Conservation (phyloP, 2,329 filamentous ascomycete genomes). For the Trichoderma lentiforme region DNA sequence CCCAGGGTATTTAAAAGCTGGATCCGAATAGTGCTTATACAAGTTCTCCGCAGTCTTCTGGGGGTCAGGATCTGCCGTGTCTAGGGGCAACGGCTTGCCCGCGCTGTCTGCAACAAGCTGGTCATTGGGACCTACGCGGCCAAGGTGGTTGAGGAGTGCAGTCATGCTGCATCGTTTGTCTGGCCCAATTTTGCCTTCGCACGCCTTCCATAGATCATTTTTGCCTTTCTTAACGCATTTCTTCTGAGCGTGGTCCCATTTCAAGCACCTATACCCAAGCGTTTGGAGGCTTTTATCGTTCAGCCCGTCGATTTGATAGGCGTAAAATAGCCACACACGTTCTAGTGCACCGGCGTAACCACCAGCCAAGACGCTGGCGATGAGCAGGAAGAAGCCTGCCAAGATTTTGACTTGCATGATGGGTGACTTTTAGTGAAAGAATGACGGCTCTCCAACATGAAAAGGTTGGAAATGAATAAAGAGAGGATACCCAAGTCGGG, state of each 20-base stretch:
- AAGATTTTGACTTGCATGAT: neutral
- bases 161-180: neutral
- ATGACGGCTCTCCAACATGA: neutral
- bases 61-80: neutral
- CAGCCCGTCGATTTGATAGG: constrained; percentile 6
- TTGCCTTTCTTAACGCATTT: neutral
- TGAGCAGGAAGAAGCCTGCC: neutral
- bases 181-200: too few relatives aligned
- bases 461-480: neutral
- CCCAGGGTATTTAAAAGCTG: too few relatives aligned
- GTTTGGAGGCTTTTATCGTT: neutral
- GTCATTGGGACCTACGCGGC: neutral
- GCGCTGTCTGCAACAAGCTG: neutral
- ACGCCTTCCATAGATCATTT: too few relatives aligned
- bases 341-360: neutral
- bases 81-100: neutral
- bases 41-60: neutral
- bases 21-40: neutral
- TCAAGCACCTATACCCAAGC: neutral
- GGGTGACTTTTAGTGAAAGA: neutral
- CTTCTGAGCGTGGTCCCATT: neutral
- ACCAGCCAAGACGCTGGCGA: neutral
- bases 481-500: neutral
- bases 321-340: neutral
- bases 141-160: neutral